A percentile compares a stretch with the other conserved stretches of the same genome.
Evolutionary conservation across 2,329 filamentous ascomycete genomes (phyloP).

Genomic region (Neurospora crassa): DNA sequence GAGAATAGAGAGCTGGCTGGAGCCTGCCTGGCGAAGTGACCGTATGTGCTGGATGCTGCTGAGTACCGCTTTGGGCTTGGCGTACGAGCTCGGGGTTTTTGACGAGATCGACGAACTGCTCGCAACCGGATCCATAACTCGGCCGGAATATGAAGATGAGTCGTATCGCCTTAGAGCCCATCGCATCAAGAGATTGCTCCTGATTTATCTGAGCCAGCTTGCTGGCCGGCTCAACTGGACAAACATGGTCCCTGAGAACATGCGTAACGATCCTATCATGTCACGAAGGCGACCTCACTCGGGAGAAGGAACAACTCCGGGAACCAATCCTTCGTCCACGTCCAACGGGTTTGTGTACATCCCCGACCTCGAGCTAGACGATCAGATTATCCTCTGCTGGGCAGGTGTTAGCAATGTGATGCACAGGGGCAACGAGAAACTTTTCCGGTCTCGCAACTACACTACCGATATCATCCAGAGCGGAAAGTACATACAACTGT

Average conservation of each 20-base stretch:
- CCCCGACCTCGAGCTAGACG: constrained; percentile 55
- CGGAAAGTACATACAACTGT: constrained; percentile 70
- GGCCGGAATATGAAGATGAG: constrained; percentile 64
- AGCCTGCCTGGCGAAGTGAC: constrained; percentile 89
- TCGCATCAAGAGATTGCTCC: constrained; percentile 74
- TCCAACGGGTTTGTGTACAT: constrained; percentile 56
- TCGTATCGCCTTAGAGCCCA: constrained; percentile 66
- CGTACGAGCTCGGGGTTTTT: constrained; percentile 91
- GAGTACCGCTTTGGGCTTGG: constrained; percentile 79
- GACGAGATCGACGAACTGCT: constrained; percentile 73
- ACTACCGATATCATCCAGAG: constrained; percentile 84
- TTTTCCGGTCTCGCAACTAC: constrained; percentile 80
- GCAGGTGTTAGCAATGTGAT: constrained; percentile 87
- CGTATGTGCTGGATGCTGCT: constrained; percentile 98
- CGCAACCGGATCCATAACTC: constrained; percentile 46
- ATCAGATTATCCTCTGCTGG: constrained; percentile 79
- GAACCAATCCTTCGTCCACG: constrained; percentile 45
- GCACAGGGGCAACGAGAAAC: constrained; percentile 77
- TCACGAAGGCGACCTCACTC: constrained; percentile 39
- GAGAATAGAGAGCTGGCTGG: constrained; percentile 89
- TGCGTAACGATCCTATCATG: constrained; percentile 49
- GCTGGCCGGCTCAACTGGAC: constrained; percentile 86
- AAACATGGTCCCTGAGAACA: constrained; percentile 74
- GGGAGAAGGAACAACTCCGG: constrained; percentile 49
- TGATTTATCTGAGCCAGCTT: constrained; percentile 91